Base-by-base conservation (phyloP, 805 yeast species). In the Pichia membranifaciens region DNA sequence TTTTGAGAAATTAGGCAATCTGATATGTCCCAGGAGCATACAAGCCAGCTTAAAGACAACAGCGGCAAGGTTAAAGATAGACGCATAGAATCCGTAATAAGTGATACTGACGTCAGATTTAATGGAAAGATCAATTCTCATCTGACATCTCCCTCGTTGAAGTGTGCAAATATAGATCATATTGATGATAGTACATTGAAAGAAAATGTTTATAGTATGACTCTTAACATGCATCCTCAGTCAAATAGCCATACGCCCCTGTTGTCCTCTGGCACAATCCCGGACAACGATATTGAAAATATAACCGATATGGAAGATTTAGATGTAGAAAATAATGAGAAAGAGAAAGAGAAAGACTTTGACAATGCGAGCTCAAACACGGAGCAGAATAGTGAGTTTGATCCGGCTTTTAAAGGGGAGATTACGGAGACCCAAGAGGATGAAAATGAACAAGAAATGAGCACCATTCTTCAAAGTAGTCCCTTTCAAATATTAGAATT, bases 401-500 rank as follows among this genome's bases (percentile, higher is more conserved):
- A n/a, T n/a, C n/a, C n/a, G n/a, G n/a, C n/a, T n/a, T n/a, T n/a
- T n/a, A n/a, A n/a, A n/a, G n/a, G n/a, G n/a, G n/a, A n/a, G n/a
- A n/a, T 25, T 25, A 10, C 29, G 29, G 29, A 10, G 10, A 25
- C 29, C 29, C 10, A 25, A 25, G 10, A 25, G 10, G 29, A 25
- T 25, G 29, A 34, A 16, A 34, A 36, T 36, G 13, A 4, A 8
- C 15, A 28, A 20, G 15, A 20, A n/a, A 2, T 10, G 20, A 20
- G 22, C 7, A 6, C 20, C n/a, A 6, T 20, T 15, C 23, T 17
- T 37, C 5, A 9, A 4, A 16, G 9, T 29, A 23, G n/a, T 5
- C 51, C 50, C 13, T 49, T 40, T 39, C 44, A 57, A 22, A 9
- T 46, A 8, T 43, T 60, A 8, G 22, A 43, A 8, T 28, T 49